phyloP scores from a whole-genome alignment of 192 early-diverging fungal species.

The Coemansia sp. region DNA sequence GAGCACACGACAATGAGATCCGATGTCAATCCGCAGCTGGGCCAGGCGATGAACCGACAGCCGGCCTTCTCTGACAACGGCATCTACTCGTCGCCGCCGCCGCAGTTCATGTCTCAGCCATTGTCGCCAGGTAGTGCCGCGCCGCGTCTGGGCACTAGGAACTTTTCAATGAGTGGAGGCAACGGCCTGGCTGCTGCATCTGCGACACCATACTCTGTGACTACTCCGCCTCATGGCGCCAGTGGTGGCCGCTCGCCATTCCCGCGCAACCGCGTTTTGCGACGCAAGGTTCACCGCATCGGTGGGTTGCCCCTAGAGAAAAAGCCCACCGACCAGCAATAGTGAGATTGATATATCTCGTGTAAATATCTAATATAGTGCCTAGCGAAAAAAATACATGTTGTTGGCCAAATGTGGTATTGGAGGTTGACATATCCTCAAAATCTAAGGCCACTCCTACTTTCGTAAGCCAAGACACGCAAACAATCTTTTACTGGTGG shows the following conservation, averaged over 20 bases:
- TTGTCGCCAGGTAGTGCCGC: conserved; percentile 23
- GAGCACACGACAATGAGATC: conserved; percentile 66
- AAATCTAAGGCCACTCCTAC: neutral
- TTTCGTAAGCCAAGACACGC: conserved; percentile 25
- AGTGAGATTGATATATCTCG: neutral
- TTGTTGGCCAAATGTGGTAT: neutral
- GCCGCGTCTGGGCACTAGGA: conserved; percentile 14
- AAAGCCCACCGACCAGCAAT: neutral
- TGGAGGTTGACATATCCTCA: neutral
- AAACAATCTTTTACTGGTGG: conserved; percentile 38
- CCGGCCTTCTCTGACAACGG: conserved; percentile 17
- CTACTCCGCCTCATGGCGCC: conserved; percentile 32
- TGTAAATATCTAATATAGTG: neutral
- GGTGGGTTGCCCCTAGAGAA: conserved; percentile 17
- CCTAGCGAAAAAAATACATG: neutral
- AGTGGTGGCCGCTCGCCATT: conserved; percentile 50
- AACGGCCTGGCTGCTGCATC: conserved; percentile 6
- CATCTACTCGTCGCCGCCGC: conserved; percentile 5
- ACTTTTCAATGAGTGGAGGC: conserved; percentile 16
- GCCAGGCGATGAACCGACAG: conserved; percentile 13
- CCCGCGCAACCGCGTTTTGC: conserved; percentile 46
- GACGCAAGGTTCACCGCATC: conserved; percentile 53
- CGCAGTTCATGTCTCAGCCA: conserved; percentile 20
- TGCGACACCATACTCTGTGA: conserved; percentile 27
- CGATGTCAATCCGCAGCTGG: conserved; percentile 41